Base-by-base conservation (phyloP, 164 flowering plant species). In the Sedum album region DNA sequence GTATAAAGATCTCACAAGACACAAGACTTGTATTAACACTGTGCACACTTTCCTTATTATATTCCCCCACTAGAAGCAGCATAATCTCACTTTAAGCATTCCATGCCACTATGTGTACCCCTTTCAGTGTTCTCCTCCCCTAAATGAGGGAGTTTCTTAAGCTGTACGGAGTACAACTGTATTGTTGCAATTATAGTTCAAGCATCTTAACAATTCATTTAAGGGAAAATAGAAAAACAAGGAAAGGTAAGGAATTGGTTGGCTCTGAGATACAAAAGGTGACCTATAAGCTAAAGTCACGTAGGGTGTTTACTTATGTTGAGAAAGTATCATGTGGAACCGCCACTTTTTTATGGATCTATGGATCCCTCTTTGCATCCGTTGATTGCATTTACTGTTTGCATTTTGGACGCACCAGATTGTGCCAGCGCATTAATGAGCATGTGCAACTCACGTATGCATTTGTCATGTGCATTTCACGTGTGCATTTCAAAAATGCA, bases 71-170 rank as follows among this genome's bases (percentile, higher is more conserved):
- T 21, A 51, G 25, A 51, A 26, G 60, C 60, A 21, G 25, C 60
- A 51, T 21, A 51, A 51, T 51, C 30, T 21, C 60, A 51, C 60
- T 49, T 49, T n/a, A 26, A 51, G 60, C 60, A 51, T 51, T 51
- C 60, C 60, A 51, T 51, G 60, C 60, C 60, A 51, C 60, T 51
- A 51, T 51, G 13, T 51, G 8, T n/a, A 51, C 60, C 60, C 21
- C 21, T 51, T 51, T 51, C 11, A 26, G 26, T 26, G 10, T 51
- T n/a, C 60, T 21, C 60, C 28, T 51, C 60, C 60, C 57, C 60
- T 51, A 51, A 51, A 51, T n/a, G 28, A 51, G 60, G 60, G 60
- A 20, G 60, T 26, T 51, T 51, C 25, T 49, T 49, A 51, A 46
- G 51, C 2, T 23, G 11, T 26, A 51, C 6, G 10, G n/a, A n/a